Evolutionary conservation across 202 grass and related monocot genomes (phyloP).

Genomic region (Digitaria exilis): DNA sequence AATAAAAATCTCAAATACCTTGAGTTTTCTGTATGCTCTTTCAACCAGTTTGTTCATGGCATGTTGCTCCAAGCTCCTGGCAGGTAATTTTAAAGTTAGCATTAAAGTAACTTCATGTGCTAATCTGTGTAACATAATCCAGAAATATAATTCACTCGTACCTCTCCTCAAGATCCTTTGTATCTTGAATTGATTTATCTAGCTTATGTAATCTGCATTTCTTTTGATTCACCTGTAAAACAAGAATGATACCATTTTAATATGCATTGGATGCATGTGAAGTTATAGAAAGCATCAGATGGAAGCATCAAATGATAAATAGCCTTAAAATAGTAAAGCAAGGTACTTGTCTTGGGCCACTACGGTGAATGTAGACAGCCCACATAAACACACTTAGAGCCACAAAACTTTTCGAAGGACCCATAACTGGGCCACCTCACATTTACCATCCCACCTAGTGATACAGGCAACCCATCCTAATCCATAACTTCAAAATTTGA

Average conservation of each 20-base stretch:
- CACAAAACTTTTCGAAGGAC: background rate
- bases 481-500: constrained; percentile 11
- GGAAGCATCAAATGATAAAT: background rate
- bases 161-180: constrained; percentile 73
- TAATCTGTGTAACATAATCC: constrained; percentile 8
- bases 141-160: constrained; percentile 29
- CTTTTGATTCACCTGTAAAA: constrained; percentile 73
- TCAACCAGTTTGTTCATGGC: constrained; percentile 87
- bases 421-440: background rate
- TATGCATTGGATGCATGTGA: background rate
- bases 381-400: constrained; percentile 8
- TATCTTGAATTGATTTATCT: constrained; percentile 67
- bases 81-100: constrained; percentile 41
- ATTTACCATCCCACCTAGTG: background rate
- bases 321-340: constrained; percentile 5
- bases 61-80: constrained; percentile 74
- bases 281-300: background rate
- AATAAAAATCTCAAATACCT: constrained; percentile 50
- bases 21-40: constrained; percentile 65
- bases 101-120: constrained; percentile 19
- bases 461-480: background rate
- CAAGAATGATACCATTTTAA: constrained; percentile 20
- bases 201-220: constrained; percentile 68
- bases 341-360: background rate
- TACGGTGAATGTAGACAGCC: constrained; percentile 8